These are phyloP conservation scores for Medicago lupulina DNA, from an alignment of 306 rosid species.

Conservation along the genomic window DNA sequence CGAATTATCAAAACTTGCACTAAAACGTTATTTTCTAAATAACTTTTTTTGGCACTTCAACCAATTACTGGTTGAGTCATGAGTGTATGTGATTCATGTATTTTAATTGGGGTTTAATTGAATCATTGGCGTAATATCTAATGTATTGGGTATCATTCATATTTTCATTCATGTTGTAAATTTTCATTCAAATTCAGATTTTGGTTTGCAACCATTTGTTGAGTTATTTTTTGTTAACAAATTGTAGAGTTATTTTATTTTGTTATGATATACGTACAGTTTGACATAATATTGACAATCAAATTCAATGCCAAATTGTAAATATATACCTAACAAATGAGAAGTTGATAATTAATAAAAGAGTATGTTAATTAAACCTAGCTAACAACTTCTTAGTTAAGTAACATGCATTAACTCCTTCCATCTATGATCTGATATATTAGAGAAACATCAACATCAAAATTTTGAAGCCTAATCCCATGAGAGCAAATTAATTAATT, in stretches of 20 bases:
- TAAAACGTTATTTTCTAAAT: too few relatives aligned
- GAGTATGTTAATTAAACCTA: neutral
- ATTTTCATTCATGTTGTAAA: too few relatives aligned
- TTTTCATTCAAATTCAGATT: too few relatives aligned
- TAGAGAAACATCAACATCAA: conserved; percentile 29
- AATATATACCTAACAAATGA: neutral
- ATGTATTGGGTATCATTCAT: too few relatives aligned
- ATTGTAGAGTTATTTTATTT: neutral
- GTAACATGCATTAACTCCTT: neutral
- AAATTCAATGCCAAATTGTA: neutral
- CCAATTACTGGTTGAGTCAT: too few relatives aligned
- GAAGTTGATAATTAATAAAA: neutral
- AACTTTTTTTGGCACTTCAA: too few relatives aligned
- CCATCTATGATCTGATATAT: neutral
- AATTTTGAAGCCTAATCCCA: neutral
- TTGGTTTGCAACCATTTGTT: too few relatives aligned
- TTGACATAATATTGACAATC: neutral
- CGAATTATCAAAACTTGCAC: neutral
- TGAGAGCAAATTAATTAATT: neutral
- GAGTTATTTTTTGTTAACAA: too few relatives aligned
- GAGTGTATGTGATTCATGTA: too few relatives aligned
- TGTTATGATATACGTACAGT: too few relatives aligned
- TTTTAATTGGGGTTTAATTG: too few relatives aligned
- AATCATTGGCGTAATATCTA: too few relatives aligned
- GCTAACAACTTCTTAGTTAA: neutral